These are phyloP conservation scores for Bromus sterilis DNA, from an alignment of 176 grass and related monocot species.

Conservation along the genomic window DNA sequence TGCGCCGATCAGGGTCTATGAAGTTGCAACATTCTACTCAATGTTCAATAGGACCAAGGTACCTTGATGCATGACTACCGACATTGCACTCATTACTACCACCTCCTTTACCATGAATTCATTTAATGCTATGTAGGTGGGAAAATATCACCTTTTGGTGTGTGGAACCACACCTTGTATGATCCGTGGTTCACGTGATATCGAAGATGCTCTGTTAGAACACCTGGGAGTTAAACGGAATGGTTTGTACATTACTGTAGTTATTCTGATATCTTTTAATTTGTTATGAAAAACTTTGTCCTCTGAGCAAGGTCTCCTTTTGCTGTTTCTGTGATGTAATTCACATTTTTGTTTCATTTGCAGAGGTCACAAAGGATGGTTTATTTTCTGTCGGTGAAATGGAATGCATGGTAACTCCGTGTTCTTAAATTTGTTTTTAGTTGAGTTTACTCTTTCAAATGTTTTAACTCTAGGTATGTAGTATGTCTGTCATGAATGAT, in stretches of 20 bases:
- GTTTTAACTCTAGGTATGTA: not conserved
- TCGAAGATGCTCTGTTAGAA: conserved; percentile 80
- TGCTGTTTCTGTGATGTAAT: not conserved
- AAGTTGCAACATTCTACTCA: conserved; percentile 99
- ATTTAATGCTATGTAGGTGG: conserved; percentile 46
- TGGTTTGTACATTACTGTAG: conserved; percentile 36
- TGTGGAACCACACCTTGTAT: conserved; percentile 99
- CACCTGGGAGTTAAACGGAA: conserved; percentile 97
- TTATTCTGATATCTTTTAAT: not conserved
- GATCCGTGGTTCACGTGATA: conserved; percentile 89
- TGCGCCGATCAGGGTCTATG: conserved; percentile 89
- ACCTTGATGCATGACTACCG: conserved; percentile 10
- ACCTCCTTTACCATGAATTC: not conserved
- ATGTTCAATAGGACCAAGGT: conserved; percentile 97
- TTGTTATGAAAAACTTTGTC: conserved; percentile 3
- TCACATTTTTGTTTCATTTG: conserved; percentile 27
- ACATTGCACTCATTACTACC: not conserved
- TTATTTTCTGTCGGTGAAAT: conserved; percentile 97
- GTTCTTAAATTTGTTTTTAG: not conserved
- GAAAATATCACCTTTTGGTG: conserved; percentile 94
- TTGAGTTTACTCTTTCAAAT: not conserved
- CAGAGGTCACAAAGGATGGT: conserved; percentile 95
- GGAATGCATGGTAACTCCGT: conserved; percentile 80
- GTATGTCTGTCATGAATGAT: not conserved
- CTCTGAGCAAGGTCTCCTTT: not conserved